phyloP scores from a whole-genome alignment of 2,329 filamentous ascomycete species.

The Pyrenophora tritici-repentis region DNA sequence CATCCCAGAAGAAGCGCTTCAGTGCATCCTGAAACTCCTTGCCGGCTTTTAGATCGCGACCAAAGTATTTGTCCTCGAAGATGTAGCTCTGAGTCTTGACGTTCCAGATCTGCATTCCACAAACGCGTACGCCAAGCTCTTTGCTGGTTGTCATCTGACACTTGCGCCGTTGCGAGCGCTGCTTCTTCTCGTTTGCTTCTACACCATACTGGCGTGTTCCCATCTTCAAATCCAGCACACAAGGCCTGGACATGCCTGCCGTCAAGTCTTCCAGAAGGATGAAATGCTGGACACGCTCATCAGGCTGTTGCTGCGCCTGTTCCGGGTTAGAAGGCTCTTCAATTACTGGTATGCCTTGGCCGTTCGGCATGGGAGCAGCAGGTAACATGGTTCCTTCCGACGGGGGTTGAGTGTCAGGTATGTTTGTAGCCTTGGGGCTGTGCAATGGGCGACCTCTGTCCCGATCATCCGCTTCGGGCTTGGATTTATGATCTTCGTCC shows the following conservation, averaged over 20 bases:
- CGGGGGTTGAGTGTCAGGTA: conserved; percentile 3
- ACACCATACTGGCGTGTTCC: conserved; percentile 96
- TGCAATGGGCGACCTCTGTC: conserved; percentile 8
- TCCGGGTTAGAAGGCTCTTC: conserved; percentile 49
- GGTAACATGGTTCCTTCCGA: conserved; percentile 40
- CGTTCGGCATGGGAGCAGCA: conserved; percentile 33
- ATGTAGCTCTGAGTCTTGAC: conserved; percentile 79
- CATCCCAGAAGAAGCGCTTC: conserved; percentile 89
- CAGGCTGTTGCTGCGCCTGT: conserved; percentile 53
- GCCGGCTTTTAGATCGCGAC: conserved; percentile 83
- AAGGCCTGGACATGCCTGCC: conserved; percentile 93
- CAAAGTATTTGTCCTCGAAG: conserved; percentile 99
- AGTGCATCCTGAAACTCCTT: conserved; percentile 87
- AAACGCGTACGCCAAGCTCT: conserved; percentile 89
- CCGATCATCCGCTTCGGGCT: conserved; percentile 12
- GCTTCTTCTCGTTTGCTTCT: conserved; percentile 89
- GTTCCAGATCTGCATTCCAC: conserved; percentile 96
- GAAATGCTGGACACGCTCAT: conserved; percentile 83
- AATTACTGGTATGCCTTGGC: conserved; percentile 6
- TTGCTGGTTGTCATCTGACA: conserved; percentile 90
- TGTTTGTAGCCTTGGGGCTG: not conserved
- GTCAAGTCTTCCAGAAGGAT: conserved; percentile 92
- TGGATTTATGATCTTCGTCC: conserved; percentile 56
- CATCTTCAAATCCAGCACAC: conserved; percentile 98
- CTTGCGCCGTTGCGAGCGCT: conserved; percentile 88